A percentile compares a stretch with the other conserved stretches of the same genome.
Evolutionary conservation across 768 basidiomycete species (phyloP).

Genomic region (Naganishia friedmannii): DNA sequence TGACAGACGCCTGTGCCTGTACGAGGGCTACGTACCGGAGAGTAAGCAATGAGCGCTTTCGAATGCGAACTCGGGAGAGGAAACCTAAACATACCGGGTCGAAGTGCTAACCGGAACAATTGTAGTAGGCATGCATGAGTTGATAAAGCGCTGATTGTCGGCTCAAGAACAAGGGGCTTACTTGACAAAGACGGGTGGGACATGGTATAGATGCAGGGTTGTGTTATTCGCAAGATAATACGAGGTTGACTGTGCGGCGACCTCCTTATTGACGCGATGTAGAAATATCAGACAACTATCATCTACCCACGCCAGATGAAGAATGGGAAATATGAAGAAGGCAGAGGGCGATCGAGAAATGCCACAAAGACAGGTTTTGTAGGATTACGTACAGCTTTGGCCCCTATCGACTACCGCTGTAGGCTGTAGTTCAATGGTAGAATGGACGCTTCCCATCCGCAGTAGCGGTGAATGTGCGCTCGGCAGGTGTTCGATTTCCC

Average conservation of each 20-base stretch:
- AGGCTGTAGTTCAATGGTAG: constrained; percentile 25
- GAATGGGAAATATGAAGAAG: too few species aligned
- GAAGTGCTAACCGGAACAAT: neutral
- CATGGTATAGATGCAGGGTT: too few species aligned
- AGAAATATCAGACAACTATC: too few species aligned
- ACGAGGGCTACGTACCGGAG: neutral
- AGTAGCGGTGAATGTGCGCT: neutral
- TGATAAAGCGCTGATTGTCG: neutral
- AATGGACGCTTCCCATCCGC: constrained; percentile 18
- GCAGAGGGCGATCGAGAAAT: neutral
- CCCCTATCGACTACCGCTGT: constrained; percentile 1
- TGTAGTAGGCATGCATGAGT: neutral
- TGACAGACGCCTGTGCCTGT: constrained; percentile 9
- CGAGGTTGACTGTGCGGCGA: too few species aligned
- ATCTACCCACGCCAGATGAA: too few species aligned
- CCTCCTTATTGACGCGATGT: too few species aligned
- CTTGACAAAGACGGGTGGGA: too few species aligned
- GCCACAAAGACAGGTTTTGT: too few species aligned
- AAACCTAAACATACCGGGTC: neutral
- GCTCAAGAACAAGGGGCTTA: too few species aligned
- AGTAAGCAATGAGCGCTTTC: too few species aligned
- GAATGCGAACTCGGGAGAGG: neutral
- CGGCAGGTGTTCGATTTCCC: constrained; percentile 21
- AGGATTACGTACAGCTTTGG: too few species aligned
- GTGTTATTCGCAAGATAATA: neutral